Evolutionary conservation across 2,329 filamentous ascomycete genomes (phyloP), one percentile per base, ranked within the genome.

Genomic region (Decorospora gaudefroyi): DNA sequence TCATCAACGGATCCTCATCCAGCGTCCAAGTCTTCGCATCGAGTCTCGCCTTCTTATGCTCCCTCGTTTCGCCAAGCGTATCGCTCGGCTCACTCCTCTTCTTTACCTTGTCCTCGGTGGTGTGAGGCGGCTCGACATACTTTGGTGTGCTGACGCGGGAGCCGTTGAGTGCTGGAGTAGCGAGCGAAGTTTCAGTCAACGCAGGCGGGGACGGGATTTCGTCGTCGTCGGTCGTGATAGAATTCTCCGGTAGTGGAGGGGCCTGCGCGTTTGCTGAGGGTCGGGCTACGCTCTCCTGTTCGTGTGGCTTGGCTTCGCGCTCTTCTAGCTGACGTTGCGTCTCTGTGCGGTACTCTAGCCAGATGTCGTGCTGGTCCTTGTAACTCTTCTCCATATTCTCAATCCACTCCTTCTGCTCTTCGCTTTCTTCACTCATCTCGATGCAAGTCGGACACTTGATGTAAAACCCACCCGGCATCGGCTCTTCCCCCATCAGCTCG

Each of bases 361-460:
- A 67, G 3, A 36, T 35, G 10, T 57, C 47, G 19, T 65, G 51
- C 17, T 65, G 55, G 25, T 63, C 49, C 4, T 51, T 40, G 36
- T 65, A 70, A 5, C 16, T 31, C 2, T 26, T 29, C 33, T 65
- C 62, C 42, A 53, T 55, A 1, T 46, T 49, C 19, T 49, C 27
- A 13, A 61, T 32, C 66, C 66, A 70, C 8, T 49, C 39, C 19
- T 45, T 56, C 19, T 57, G 51, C 7, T 55, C 53, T 17, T 57
- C 38, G 22, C 57, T 51, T 10, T 62, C 53, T 3, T 53, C 41
- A 2, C 36, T 42, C 0, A 28, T 5, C 2, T 62, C 49, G 1
- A 58, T 40, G 47, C 79, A 82, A 9, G 53, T 50, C 0, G 69
- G 65, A 49, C 79, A 83, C 27, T 76, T 72, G 41, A 83, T 70